phyloP scores from a whole-genome alignment of 2,329 filamentous ascomycete genomes.

The Curvularia eragrostidis region DNA sequence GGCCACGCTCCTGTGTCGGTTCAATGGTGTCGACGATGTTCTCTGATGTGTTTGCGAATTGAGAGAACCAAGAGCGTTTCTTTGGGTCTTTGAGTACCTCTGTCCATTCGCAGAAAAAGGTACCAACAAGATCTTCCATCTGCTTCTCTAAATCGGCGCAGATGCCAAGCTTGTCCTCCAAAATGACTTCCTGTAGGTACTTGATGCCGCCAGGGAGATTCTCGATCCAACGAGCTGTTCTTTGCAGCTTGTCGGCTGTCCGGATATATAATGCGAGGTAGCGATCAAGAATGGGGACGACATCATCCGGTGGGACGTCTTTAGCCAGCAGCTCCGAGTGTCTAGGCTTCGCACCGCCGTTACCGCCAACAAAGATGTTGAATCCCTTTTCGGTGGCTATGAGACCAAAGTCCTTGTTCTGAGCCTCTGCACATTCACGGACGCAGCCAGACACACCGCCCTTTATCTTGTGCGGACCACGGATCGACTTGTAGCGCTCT shows the following conservation, averaged over 20 bases:
- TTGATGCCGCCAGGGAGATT: constrained; percentile 80
- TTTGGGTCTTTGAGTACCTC: constrained; percentile 76
- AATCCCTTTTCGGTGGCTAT: constrained; percentile 93
- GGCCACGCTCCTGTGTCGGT: constrained; percentile 72
- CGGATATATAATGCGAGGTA: constrained; percentile 95
- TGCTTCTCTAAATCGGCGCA: constrained; percentile 83
- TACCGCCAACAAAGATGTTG: constrained; percentile 90
- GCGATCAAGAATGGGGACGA: constrained; percentile 83
- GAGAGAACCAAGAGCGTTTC: constrained; percentile 72
- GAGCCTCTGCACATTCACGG: constrained; percentile 90
- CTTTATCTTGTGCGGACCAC: constrained; percentile 90
- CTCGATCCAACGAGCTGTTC: constrained; percentile 89
- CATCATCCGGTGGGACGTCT: constrained; percentile 81
- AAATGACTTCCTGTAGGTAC: constrained; percentile 81
- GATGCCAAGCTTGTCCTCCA: constrained; percentile 87
- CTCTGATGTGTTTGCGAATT: constrained; percentile 86
- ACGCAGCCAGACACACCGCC: constrained; percentile 89
- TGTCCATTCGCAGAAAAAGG: constrained; percentile 92
- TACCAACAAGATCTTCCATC: constrained; percentile 83
- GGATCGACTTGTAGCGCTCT: constrained; percentile 89
- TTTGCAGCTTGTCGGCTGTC: constrained; percentile 87
- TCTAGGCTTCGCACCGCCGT: constrained; percentile 83
- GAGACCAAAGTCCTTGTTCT: constrained; percentile 91
- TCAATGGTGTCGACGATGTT: constrained; percentile 70
- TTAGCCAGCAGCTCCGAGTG: constrained; percentile 85